Percentiles rank a stretch among this genome's conserved stretches.
Evolutionary conservation across 2,329 filamentous ascomycete species (phyloP).

Genomic region (Harringtonia lauricola): DNA sequence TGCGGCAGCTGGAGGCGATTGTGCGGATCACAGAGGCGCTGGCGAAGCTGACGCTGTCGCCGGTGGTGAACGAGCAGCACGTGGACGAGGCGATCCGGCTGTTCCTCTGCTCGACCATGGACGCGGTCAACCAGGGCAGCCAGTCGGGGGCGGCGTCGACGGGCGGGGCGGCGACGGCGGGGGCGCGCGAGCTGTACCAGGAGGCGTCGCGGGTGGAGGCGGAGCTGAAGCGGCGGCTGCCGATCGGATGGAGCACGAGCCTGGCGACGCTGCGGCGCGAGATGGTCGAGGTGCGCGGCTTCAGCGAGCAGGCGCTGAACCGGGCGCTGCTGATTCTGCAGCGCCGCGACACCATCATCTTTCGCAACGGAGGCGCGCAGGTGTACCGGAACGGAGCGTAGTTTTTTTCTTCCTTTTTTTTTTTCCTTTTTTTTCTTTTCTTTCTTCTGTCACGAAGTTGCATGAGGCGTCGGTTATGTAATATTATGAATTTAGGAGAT

Average conservation of each 20-base stretch:
- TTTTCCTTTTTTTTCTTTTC: background rate
- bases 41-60: conserved; percentile 78
- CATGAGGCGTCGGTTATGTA: too few species aligned
- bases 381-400: conserved; percentile 63
- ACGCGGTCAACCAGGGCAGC: conserved; percentile 85
- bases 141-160: conserved; percentile 6
- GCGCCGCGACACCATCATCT: conserved; percentile 75
- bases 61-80: conserved; percentile 79
- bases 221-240: conserved; percentile 75
- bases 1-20: conserved; percentile 93
- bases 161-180: conserved; percentile 43
- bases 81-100: conserved; percentile 96
- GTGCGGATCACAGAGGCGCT: conserved; percentile 94
- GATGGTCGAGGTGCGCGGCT: conserved; percentile 85
- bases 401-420: background rate
- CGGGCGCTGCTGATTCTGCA: conserved; percentile 78
- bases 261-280: conserved; percentile 76
- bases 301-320: conserved; percentile 76
- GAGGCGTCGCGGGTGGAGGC: conserved; percentile 80
- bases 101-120: conserved; percentile 95
- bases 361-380: conserved; percentile 64
- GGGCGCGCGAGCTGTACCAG: conserved; percentile 76
- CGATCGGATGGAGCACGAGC: conserved; percentile 92
- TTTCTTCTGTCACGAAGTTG: background rate
- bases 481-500: too few species aligned